Evolutionary conservation across 2,329 filamentous ascomycete genomes (phyloP).

Genomic region (Clarireedia monteithiana): DNA sequence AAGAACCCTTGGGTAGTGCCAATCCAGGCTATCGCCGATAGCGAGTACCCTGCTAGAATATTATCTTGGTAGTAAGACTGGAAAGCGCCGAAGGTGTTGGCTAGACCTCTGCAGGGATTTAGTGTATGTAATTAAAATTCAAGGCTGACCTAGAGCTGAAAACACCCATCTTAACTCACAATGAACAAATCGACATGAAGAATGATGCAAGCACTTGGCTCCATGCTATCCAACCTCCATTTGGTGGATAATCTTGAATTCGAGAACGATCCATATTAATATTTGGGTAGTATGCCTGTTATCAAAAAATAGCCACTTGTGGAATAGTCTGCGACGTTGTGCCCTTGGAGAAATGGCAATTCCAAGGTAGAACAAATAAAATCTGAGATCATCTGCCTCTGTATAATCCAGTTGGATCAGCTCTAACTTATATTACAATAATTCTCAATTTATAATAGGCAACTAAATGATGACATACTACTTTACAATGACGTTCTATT

Average conservation of each 20-base stretch:
- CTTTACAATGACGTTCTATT: no score
- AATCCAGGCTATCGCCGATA: constrained; percentile 50
- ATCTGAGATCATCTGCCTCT: no score
- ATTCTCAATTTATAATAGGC: no score
- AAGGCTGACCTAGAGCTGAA: neutral
- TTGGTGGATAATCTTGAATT: neutral
- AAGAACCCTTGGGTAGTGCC: constrained; percentile 44
- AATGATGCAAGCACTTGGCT: constrained; percentile 2
- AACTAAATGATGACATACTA: no score
- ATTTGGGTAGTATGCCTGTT: no score
- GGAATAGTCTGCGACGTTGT: no score
- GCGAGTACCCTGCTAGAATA: constrained; percentile 35
- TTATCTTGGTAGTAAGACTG: constrained; percentile 46
- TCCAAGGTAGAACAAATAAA: no score
- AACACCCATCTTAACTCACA: neutral
- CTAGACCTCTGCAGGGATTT: constrained; percentile 28
- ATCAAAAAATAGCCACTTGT: no score
- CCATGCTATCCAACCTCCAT: constrained; percentile 12
- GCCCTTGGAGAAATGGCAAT: no score
- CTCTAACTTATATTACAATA: no score
- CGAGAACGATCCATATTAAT: no score
- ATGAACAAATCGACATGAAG: neutral
- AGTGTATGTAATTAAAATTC: neutral
- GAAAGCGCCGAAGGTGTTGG: constrained; percentile 42
- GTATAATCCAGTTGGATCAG: no score